Evolutionary conservation across 2,329 filamentous ascomycete species (phyloP).

Genomic region (Penicillium sp.): DNA sequence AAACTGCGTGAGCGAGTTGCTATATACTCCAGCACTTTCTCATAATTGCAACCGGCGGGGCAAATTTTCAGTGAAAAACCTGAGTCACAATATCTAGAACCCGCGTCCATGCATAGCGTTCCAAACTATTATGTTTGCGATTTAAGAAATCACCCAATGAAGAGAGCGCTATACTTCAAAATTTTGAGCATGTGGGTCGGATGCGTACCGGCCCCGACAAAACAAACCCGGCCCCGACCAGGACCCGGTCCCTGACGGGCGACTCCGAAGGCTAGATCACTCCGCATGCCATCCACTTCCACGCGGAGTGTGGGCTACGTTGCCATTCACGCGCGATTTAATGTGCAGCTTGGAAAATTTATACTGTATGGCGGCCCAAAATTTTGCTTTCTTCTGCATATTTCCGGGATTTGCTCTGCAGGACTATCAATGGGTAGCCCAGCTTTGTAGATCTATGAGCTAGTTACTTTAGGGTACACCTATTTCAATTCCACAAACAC

Average conservation of each 20-base stretch:
- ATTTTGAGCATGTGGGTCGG: conserved; percentile 22
- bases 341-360: conserved; percentile 12
- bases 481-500: not conserved
- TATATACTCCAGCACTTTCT: conserved; percentile 18
- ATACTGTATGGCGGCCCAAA: conserved; percentile 19
- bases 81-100: conserved; percentile 28
- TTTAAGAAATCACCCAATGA: conserved; percentile 21
- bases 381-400: not conserved
- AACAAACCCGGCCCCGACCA: conserved; percentile 26
- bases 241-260: conserved; percentile 19
- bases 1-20: not conserved
- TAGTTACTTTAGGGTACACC: not conserved
- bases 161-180: conserved; percentile 18
- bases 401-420: conserved; percentile 2
- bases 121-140: conserved; percentile 20
- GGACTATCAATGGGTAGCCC: conserved; percentile 2
- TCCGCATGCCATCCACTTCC: conserved; percentile 5
- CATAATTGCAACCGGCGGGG: conserved; percentile 2
- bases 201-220: conserved; percentile 24
- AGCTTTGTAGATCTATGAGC: conserved; percentile 3
- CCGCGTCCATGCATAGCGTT: conserved; percentile 14
- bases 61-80: conserved; percentile 8
- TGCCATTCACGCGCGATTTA: conserved; percentile 1
- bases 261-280: conserved; percentile 15
- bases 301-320: not conserved